Percentiles rank a stretch among this genome's conserved stretches.
These are phyloP conservation scores for Lecanicillium sp. DNA, from an alignment of 2,329 filamentous ascomycete species.

Conservation along the genomic window DNA sequence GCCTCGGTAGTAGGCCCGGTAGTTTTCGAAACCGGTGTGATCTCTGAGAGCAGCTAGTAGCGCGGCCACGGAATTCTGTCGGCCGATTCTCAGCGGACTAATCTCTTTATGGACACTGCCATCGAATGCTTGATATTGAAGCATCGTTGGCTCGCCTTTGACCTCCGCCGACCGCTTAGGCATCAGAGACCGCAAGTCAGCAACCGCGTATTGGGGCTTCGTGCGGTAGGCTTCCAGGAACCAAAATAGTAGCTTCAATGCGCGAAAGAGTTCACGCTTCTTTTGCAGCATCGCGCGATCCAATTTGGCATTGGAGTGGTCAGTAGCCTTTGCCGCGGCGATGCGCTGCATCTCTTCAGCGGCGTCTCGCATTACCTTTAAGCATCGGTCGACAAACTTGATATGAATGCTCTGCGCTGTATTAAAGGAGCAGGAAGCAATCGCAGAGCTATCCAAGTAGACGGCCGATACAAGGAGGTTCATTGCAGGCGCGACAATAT, in stretches of 20 bases:
- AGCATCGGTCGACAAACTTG: constrained; percentile 65
- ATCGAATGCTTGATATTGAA: constrained; percentile 71
- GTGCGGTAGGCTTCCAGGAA: constrained; percentile 61
- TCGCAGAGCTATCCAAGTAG: constrained; percentile 58
- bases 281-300: constrained; percentile 41
- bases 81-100: constrained; percentile 58
- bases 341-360: constrained; percentile 33
- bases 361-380: constrained; percentile 61
- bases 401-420: constrained; percentile 57
- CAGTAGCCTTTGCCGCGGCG: constrained; percentile 35
- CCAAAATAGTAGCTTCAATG: constrained; percentile 60
- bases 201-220: constrained; percentile 53
- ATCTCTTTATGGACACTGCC: constrained; percentile 54
- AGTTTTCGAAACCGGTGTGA: constrained; percentile 69
- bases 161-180: constrained; percentile 44
- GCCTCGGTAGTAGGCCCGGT: constrained; percentile 66
- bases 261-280: constrained; percentile 61
- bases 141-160: constrained; percentile 57
- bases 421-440: constrained; percentile 42
- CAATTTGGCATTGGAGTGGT: constrained; percentile 46
- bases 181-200: constrained; percentile 50
- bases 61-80: constrained; percentile 63
- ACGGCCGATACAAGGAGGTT: constrained; percentile 62
- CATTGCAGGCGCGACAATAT: constrained; percentile 63
- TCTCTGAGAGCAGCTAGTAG: constrained; percentile 61